Evolutionary conservation across 345 rosid genomes (phyloP).

Genomic region (Odontarrhena argentea): DNA sequence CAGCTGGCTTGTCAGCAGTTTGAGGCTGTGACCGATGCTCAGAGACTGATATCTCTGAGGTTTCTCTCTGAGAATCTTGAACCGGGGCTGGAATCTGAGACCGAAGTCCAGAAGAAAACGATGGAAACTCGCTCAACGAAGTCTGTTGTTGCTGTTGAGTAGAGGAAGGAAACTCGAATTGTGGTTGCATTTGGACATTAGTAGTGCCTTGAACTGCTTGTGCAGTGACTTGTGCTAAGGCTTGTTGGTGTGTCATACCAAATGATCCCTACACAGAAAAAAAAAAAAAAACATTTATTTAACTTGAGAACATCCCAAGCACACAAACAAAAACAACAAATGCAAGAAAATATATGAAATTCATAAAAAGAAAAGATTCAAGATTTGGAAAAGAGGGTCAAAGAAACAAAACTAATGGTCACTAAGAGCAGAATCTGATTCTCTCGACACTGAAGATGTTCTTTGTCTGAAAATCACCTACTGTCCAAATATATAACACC

Average conservation of each 20-base stretch:
- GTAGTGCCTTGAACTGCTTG: constrained; percentile 62
- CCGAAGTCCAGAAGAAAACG: constrained; percentile 32
- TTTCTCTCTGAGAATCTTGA: constrained; percentile 47
- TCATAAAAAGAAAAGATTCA: constrained; percentile 8
- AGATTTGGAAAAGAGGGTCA: neutral
- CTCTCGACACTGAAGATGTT: constrained; percentile 18
- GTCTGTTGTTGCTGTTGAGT: constrained; percentile 39
- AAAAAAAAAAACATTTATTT: constrained; percentile 1
- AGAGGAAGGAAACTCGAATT: constrained; percentile 43
- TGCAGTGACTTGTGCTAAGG: constrained; percentile 78
- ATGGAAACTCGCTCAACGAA: constrained; percentile 39
- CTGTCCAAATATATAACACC: neutral
- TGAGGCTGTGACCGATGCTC: constrained; percentile 52
- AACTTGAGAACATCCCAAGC: neutral
- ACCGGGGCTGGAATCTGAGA: constrained; percentile 40
- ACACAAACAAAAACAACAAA: neutral
- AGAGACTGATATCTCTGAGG: constrained; percentile 42
- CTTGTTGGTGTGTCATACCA: constrained; percentile 87
- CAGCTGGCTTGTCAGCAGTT: constrained; percentile 61
- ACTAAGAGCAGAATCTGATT: neutral
- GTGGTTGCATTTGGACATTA: constrained; percentile 42
- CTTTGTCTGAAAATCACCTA: constrained; percentile 15
- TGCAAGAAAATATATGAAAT: neutral
- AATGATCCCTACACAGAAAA: constrained; percentile 55
- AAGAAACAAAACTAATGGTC: constrained; percentile 7